Percentiles rank a stretch among this genome's conserved stretches.
Conservation (phyloP, 2,329 filamentous ascomycete genomes). For the Claviceps africana region DNA sequence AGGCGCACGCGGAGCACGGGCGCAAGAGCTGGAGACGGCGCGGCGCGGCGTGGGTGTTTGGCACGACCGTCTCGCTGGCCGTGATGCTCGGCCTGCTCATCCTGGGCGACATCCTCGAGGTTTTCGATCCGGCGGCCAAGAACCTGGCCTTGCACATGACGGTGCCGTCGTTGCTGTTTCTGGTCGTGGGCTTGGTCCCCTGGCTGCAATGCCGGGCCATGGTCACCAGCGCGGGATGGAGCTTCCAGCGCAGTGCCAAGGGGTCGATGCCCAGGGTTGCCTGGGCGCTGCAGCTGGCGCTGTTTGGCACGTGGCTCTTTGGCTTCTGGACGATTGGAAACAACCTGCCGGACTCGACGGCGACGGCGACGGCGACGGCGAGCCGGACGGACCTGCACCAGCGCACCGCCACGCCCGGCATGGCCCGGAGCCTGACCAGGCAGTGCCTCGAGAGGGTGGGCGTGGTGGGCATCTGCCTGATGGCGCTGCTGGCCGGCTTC, state of each 20-base stretch:
- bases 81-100: constrained; percentile 68
- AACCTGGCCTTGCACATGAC: constrained; percentile 54
- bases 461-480: constrained; percentile 71
- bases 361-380: neutral
- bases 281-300: constrained; percentile 47
- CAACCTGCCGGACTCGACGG: constrained; percentile 33
- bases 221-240: constrained; percentile 43
- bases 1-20: constrained; percentile 45
- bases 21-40: constrained; percentile 35
- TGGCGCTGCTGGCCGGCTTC: constrained; percentile 80
- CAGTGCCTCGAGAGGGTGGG: constrained; percentile 58
- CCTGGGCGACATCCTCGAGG: constrained; percentile 69
- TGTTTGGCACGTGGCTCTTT: constrained; percentile 56
- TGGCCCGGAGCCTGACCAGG: constrained; percentile 28
- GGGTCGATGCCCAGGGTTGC: constrained; percentile 44
- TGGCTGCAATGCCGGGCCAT: constrained; percentile 64
- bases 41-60: constrained; percentile 52
- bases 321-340: constrained; percentile 65
- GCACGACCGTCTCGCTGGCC: constrained; percentile 62
- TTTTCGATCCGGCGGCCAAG: constrained; percentile 53
- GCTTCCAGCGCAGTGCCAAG: constrained; percentile 42
- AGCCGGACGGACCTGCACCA: neutral
- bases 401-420: constrained; percentile 12
- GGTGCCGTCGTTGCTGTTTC: constrained; percentile 54
- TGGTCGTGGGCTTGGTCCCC: constrained; percentile 63